Percentiles rank a stretch among this genome's conserved stretches.
These are phyloP conservation scores for Salix viminalis DNA, from an alignment of 345 rosid genomes.

Conservation along the genomic window DNA sequence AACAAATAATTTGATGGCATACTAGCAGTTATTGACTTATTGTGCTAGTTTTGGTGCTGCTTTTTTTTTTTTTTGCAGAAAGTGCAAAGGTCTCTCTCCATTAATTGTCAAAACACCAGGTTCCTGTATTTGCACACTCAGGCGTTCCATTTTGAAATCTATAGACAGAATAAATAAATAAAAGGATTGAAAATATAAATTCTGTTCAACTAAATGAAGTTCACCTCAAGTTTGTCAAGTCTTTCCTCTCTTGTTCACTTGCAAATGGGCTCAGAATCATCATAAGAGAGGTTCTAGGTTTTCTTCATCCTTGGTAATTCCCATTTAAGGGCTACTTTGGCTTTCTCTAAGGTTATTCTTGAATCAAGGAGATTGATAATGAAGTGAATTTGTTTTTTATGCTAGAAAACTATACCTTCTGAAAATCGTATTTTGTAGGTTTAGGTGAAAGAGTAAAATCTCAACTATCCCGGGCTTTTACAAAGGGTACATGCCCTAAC, in stretches of 20 bases:
- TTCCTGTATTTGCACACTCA: conserved; percentile 37
- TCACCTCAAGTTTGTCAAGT: conserved; percentile 42
- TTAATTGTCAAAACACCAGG: conserved; percentile 33
- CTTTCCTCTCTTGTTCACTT: conserved; percentile 32
- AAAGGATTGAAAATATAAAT: too few species aligned
- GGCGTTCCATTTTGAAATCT: conserved; percentile 50
- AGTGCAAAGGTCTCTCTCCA: conserved; percentile 31
- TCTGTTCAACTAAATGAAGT: not conserved
- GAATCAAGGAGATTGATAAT: not conserved
- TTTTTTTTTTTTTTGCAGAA: not conserved
- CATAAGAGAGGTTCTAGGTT: conserved; percentile 8
- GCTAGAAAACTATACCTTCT: accelerated
- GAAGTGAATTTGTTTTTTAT: too few species aligned
- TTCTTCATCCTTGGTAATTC: not conserved
- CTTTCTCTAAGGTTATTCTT: not conserved
- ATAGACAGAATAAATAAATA: not conserved
- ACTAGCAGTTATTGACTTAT: not conserved
- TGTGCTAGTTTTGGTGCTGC: not conserved
- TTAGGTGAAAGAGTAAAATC: too few species aligned
- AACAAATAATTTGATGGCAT: conserved; percentile 3
- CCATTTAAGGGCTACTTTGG: not conserved
- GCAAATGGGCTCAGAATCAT: conserved; percentile 51
- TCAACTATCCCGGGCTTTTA: accelerated
- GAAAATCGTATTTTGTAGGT: too few species aligned
- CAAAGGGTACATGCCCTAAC: accelerated